These are phyloP conservation scores for Xylaria multiplex DNA, from an alignment of 2,329 filamentous ascomycete species.

Conservation along the genomic window DNA sequence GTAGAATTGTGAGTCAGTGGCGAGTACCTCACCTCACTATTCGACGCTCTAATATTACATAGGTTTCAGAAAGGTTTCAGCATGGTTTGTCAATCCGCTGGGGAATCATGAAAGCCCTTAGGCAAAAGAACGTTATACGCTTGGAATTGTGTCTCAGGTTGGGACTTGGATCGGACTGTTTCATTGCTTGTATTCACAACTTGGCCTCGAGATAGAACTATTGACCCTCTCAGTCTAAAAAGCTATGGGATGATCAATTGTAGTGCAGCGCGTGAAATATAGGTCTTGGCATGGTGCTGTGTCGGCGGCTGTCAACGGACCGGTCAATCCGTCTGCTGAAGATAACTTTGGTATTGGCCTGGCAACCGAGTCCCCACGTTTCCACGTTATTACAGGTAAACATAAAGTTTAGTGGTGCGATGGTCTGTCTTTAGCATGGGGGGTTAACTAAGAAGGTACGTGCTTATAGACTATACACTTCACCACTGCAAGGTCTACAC, in stretches of 20 bases:
- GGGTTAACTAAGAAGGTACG: neutral
- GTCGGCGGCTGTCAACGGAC: slow-evolving; percentile 15
- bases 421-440: neutral
- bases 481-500: neutral
- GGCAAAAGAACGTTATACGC: too few species aligned
- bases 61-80: too few species aligned
- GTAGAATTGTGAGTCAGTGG: neutral
- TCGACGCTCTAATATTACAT: neutral
- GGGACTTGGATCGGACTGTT: too few species aligned
- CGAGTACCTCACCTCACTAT: neutral
- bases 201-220: too few species aligned
- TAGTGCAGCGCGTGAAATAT: neutral
- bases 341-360: slow-evolving; percentile 30
- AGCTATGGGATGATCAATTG: too few species aligned
- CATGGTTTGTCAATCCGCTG: neutral
- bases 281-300: neutral
- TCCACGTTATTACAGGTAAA: slow-evolving; percentile 1
- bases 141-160: too few species aligned
- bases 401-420: slow-evolving; percentile 5
- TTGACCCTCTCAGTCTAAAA: too few species aligned
- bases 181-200: too few species aligned
- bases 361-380: slow-evolving; percentile 30
- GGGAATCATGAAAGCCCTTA: neutral
- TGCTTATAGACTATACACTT: neutral
- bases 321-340: neutral